Evolutionary conservation across 78 protist genomes (phyloP).

Genomic region (Dictyostelium discoideum): DNA sequence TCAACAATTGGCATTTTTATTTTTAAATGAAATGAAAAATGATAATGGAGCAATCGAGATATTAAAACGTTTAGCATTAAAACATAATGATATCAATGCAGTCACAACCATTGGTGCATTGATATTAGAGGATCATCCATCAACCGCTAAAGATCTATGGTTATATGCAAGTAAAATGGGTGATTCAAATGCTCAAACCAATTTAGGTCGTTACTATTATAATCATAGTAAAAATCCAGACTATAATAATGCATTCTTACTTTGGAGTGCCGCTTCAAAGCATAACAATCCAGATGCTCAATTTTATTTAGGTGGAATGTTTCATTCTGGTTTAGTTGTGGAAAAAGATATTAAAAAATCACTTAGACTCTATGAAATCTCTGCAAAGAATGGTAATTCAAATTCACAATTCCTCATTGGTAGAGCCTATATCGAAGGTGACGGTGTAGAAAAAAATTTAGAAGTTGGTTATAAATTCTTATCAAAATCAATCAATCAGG

Average conservation of each 20-base stretch:
- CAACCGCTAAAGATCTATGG: background rate
- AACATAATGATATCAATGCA: background rate
- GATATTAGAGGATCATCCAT: background rate
- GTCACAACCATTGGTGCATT: background rate
- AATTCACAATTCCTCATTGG: conserved; percentile 28
- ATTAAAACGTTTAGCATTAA: background rate
- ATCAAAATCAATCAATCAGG: background rate
- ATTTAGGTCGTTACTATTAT: conserved; percentile 42
- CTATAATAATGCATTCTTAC: background rate
- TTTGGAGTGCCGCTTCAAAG: conserved; percentile 20
- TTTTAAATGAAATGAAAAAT: background rate
- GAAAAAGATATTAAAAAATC: background rate
- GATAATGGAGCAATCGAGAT: background rate
- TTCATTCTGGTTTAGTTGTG: conserved; percentile 17
- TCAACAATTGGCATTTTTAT: conserved; percentile 31
- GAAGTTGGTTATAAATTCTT: background rate
- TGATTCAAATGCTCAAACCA: conserved; percentile 8
- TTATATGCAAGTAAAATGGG: conserved; percentile 35
- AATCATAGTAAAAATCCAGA: conserved; percentile 38
- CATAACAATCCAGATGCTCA: background rate
- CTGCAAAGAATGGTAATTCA: conserved; percentile 21
- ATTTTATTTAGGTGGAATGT: conserved; percentile 54
- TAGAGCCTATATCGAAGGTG: background rate
- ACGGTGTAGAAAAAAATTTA: conserved; percentile 7
- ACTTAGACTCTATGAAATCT: background rate